Percentiles rank a stretch among this genome's conserved stretches.
These are phyloP conservation scores for Exserohilum rostratum DNA, from an alignment of 2,329 filamentous ascomycete genomes.

Conservation along the genomic window DNA sequence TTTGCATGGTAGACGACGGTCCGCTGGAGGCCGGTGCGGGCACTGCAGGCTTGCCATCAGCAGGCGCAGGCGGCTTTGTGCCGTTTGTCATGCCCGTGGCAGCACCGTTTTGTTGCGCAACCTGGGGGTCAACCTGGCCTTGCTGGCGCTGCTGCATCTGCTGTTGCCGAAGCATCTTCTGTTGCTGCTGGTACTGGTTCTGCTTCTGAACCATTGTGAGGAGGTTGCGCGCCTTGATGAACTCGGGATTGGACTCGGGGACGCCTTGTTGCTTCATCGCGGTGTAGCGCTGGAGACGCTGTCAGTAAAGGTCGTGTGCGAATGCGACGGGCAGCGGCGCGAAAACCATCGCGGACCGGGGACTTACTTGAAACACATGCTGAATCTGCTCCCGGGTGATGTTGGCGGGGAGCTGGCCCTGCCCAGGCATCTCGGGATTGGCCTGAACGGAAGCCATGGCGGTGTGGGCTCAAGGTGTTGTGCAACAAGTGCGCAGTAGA, in stretches of 20 bases:
- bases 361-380: slow-evolving; percentile 70
- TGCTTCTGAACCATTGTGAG: slow-evolving; percentile 72
- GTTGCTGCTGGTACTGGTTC: slow-evolving; percentile 53
- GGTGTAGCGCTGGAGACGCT: slow-evolving; percentile 74
- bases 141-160: slow-evolving; percentile 64
- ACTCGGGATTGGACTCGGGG: slow-evolving; percentile 82
- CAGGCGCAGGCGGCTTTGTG: slow-evolving; percentile 39
- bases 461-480: slow-evolving; percentile 19
- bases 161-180: slow-evolving; percentile 51
- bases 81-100: slow-evolving; percentile 54
- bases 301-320: slow-evolving; percentile 44
- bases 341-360: slow-evolving; percentile 1
- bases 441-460: slow-evolving; percentile 81
- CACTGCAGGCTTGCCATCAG: slow-evolving; percentile 31
- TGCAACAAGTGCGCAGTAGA: slow-evolving; percentile 20
- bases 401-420: slow-evolving; percentile 66
- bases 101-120: slow-evolving; percentile 58
- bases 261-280: slow-evolving; percentile 88
- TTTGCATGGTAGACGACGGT: slow-evolving; percentile 31
- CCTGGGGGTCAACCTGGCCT: slow-evolving; percentile 55
- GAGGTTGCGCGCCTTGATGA: slow-evolving; percentile 79
- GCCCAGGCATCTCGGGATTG: slow-evolving; percentile 70
- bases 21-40: slow-evolving; percentile 29
- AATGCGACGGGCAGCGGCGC: slow-evolving; percentile 10
- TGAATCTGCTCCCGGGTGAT: slow-evolving; percentile 79